Evolutionary conservation across 371 early-diverging fungal species (phyloP).

Genomic region (Rhizopus stolonifer): DNA sequence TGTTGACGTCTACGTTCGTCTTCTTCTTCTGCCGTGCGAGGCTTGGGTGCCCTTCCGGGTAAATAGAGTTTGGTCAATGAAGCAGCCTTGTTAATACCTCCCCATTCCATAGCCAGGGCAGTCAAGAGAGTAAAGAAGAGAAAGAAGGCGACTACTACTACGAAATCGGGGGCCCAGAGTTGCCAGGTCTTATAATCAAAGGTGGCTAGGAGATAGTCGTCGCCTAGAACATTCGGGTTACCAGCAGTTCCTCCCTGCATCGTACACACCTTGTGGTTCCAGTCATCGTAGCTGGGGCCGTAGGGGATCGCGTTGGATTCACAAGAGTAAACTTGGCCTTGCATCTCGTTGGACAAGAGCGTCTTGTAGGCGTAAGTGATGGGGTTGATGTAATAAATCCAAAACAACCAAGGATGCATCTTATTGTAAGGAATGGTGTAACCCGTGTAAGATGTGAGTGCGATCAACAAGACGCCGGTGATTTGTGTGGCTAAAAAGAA

Average conservation of each 20-base stretch:
- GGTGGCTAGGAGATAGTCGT: conserved; percentile 45
- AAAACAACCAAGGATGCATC: conserved; percentile 72
- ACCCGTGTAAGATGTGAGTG: conserved; percentile 60
- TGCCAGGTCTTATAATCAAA: conserved; percentile 29
- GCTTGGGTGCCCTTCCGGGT: conserved; percentile 31
- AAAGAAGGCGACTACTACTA: conserved; percentile 50
- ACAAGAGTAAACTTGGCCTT: conserved; percentile 32
- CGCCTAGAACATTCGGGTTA: conserved; percentile 48
- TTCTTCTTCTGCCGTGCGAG: conserved; percentile 25
- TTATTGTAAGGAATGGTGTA: conserved; percentile 56
- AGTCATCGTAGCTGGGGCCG: conserved; percentile 42
- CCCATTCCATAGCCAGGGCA: conserved; percentile 47
- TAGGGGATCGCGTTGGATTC: conserved; percentile 44
- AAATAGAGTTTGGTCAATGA: conserved; percentile 53
- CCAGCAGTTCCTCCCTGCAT: conserved; percentile 51
- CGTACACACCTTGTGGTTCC: conserved; percentile 54
- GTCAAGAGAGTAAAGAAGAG: conserved; percentile 43
- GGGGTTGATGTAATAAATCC: conserved; percentile 71
- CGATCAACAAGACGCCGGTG: conserved; percentile 56
- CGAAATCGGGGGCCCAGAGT: conserved; percentile 54
- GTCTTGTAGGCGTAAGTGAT: conserved; percentile 63
- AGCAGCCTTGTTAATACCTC: conserved; percentile 43
- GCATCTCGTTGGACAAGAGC: conserved; percentile 68
- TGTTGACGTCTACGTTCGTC: conserved; percentile 26
- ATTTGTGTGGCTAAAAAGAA: conserved; percentile 57